Conservation (phyloP, 169 alveolate species). For the Babesia caballi region DNA sequence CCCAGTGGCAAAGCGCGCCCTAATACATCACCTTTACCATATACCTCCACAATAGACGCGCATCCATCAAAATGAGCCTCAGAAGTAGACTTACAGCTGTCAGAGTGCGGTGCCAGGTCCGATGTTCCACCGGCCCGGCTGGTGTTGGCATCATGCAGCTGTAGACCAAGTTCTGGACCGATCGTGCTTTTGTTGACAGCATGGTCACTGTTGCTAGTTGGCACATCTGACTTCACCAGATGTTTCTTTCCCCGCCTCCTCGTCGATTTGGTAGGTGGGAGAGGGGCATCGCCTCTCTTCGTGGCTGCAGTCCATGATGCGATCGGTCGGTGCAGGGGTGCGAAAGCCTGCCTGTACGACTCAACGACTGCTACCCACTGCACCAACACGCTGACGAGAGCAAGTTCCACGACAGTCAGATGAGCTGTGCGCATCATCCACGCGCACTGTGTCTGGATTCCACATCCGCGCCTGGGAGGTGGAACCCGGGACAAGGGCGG, state of each 20-base stretch:
- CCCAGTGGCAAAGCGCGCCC: background rate
- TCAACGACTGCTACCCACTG: background rate
- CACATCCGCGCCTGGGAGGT: background rate
- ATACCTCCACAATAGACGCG: no score
- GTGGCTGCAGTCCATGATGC: background rate
- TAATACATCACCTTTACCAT: background rate
- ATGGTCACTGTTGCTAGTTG: no score
- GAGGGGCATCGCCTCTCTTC: background rate
- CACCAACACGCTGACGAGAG: background rate
- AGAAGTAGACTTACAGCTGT: no score
- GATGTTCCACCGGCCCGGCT: no score
- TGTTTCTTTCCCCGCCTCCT: background rate
- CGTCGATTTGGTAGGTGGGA: background rate
- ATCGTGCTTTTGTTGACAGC: no score
- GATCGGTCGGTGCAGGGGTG: background rate
- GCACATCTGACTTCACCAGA: no score
- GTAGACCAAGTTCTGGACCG: no score
- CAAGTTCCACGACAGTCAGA: background rate
- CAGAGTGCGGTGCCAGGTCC: no score
- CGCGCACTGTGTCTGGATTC: constrained; percentile 1
- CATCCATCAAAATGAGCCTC: no score
- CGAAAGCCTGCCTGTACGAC: background rate
- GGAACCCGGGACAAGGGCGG: no score
- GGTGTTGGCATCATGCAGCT: no score
- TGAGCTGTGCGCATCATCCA: background rate